phyloP scores from a whole-genome alignment of 1,284 basidiomycete genomes.

The Xerocomus amazonicus region DNA sequence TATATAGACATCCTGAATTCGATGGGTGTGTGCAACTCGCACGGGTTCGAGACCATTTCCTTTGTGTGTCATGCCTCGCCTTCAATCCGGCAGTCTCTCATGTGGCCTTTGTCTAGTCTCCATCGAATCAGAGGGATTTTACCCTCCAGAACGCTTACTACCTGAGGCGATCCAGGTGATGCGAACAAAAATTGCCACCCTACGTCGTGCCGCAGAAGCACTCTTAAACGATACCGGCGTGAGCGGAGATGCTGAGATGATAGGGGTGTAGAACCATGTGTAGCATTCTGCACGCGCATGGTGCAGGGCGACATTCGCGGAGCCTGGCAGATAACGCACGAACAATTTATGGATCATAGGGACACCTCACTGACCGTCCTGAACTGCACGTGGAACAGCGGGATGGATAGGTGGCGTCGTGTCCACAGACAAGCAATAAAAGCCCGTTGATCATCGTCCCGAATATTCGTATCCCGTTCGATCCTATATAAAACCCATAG shows the following conservation, averaged over 20 bases:
- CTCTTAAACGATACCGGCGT: slow-evolving; percentile 38
- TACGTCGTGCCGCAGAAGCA: slow-evolving; percentile 57
- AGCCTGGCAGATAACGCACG: background rate
- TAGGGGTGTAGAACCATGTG: slow-evolving; percentile 14
- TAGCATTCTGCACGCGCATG: slow-evolving; percentile 1
- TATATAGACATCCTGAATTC: slow-evolving; percentile 90
- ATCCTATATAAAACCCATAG: slow-evolving; percentile 31
- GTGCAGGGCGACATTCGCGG: slow-evolving; percentile 4
- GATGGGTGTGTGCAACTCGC: slow-evolving; percentile 81
- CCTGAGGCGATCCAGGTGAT: slow-evolving; percentile 83
- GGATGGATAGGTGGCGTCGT: slow-evolving; percentile 39
- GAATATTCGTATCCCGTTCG: slow-evolving; percentile 22
- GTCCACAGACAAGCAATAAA: slow-evolving; percentile 37
- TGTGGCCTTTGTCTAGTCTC: slow-evolving; percentile 53
- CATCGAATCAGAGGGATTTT: slow-evolving; percentile 88
- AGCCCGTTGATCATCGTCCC: slow-evolving; percentile 33
- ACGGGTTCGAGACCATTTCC: slow-evolving; percentile 89
- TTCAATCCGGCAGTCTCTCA: background rate
- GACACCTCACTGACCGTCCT: slow-evolving; percentile 12
- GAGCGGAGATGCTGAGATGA: slow-evolving; percentile 43
- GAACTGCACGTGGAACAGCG: slow-evolving; percentile 13
- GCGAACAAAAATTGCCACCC: slow-evolving; percentile 70
- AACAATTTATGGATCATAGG: background rate
- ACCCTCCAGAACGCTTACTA: slow-evolving; percentile 81
- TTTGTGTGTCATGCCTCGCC: slow-evolving; percentile 58